Conservation (phyloP, 345 rosid genomes). For the Ceriops tagal region DNA sequence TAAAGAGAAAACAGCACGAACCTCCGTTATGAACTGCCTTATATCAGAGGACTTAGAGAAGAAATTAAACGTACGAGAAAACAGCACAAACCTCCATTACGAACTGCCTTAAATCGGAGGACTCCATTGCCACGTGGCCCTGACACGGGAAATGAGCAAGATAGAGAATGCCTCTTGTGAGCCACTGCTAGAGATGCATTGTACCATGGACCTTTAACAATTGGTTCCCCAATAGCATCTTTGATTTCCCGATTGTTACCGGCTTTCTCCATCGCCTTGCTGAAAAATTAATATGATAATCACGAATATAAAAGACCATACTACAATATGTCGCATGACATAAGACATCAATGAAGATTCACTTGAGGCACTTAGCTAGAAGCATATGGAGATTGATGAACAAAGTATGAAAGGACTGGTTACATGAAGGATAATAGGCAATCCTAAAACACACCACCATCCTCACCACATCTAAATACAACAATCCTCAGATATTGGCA, state of each 20-base stretch:
- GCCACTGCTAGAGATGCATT: conserved; percentile 91
- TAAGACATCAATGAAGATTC: background rate
- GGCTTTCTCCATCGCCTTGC: conserved; percentile 91
- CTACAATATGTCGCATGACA: background rate
- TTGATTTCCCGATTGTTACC: conserved; percentile 54
- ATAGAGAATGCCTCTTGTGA: conserved; percentile 76
- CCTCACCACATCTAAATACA: too few relatives aligned
- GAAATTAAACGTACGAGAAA: background rate
- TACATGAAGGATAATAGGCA: too few relatives aligned
- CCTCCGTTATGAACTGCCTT: conserved; percentile 86
- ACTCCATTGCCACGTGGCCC: conserved; percentile 76
- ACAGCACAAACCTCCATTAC: conserved; percentile 54
- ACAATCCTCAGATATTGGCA: too few relatives aligned
- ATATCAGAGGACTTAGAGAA: conserved; percentile 38
- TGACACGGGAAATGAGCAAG: conserved; percentile 90
- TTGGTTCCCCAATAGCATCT: conserved; percentile 87
- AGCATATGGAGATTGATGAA: background rate
- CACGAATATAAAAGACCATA: conserved; percentile 3
- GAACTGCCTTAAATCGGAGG: conserved; percentile 80
- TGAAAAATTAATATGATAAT: conserved; percentile 32
- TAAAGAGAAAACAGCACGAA: conserved; percentile 17
- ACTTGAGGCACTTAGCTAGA: too few relatives aligned
- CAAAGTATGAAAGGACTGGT: background rate
- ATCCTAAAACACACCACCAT: too few relatives aligned
- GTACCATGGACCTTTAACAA: conserved; percentile 95